These are phyloP conservation scores for Podospora fimiseda DNA, from an alignment of 495 filamentous ascomycete genomes.

Conservation along the genomic window DNA sequence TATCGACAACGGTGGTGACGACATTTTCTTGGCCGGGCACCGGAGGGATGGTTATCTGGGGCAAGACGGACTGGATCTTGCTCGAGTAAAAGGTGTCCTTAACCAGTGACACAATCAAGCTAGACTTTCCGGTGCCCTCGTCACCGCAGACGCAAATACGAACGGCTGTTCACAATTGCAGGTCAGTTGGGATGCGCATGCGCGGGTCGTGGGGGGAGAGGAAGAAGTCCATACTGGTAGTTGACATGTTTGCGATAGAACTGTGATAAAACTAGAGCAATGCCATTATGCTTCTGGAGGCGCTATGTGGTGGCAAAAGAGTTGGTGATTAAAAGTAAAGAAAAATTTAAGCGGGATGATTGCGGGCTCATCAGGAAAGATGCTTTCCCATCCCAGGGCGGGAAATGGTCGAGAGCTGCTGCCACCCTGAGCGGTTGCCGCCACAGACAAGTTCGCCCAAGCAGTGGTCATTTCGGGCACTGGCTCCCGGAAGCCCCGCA, in stretches of 20 bases:
- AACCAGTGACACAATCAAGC: conserved; percentile 72
- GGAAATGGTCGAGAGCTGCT: too few species aligned
- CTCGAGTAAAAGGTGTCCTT: conserved; percentile 90
- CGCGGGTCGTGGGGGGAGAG: too few species aligned
- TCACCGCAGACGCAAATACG: conserved; percentile 96
- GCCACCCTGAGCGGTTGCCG: too few species aligned
- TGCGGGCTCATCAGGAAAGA: too few species aligned
- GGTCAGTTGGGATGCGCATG: conserved; percentile 7
- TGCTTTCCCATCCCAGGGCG: too few species aligned
- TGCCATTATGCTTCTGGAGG: too few species aligned
- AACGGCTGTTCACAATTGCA: conserved; percentile 43
- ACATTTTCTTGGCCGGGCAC: conserved; percentile 87
- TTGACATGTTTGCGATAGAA: too few species aligned
- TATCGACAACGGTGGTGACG: conserved; percentile 92
- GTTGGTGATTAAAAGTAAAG: too few species aligned
- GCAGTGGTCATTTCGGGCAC: not conserved
- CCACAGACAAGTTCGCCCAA: not conserved
- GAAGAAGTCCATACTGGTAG: too few species aligned
- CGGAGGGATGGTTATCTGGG: conserved; percentile 88
- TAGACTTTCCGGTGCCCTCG: conserved; percentile 68
- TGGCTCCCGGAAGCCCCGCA: not conserved
- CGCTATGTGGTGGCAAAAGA: too few species aligned
- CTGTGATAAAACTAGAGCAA: too few species aligned
- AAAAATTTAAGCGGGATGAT: too few species aligned
- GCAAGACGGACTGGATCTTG: conserved; percentile 90